Evolutionary conservation across 1,284 basidiomycete species (phyloP), one percentile per base, ranked within the genome.

Genomic region (Omphalotus olearius): DNA sequence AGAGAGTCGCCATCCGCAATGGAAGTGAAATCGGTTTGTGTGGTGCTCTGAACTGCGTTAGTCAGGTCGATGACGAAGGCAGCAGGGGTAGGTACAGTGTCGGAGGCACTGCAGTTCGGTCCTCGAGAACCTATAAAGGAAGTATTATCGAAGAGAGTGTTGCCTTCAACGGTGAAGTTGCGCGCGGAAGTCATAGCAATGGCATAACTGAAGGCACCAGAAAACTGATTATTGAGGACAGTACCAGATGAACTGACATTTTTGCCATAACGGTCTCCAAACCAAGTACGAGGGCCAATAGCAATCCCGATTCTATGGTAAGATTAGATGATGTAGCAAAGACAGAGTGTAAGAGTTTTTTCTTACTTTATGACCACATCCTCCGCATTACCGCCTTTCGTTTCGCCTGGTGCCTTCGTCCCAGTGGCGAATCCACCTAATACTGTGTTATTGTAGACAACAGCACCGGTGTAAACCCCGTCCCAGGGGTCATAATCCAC

Each of bases 211-310:
- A 88, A 87, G 10, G 85, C 88, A 7, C 90, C 90, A 9, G 79
- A 78, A 45, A 93, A 70, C 23, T 67, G 65, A 68, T 94, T 93
- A 65, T 83, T 70, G 26, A 70, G 61, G 16, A 93, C 82, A 1
- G 72, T 74, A 6, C 79, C 89, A 39, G 80, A 82, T 20, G 59
- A 65, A 59, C 78, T 82, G 56, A 83, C 73, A 60, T 88, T 88
- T 49, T 69, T 73, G 33, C 75, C 75, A 59, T 76, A 88, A 51
- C 70, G 65, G 56, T 79, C 67, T 1, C 82, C 84, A 57, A 90
- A 92, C 90, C 90, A 93, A 3, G 81, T 82, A 16, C 79, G 78
- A 7, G 89, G 88, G 4, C 89, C 90, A 33, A 92, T 79, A 17
- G 85, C 84, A 47, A 90, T 83, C 16, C 83, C 87, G 59, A 89